phyloP scores from a whole-genome alignment of 2,329 filamentous ascomycete species.

The Aspergillus eucalypticola region DNA sequence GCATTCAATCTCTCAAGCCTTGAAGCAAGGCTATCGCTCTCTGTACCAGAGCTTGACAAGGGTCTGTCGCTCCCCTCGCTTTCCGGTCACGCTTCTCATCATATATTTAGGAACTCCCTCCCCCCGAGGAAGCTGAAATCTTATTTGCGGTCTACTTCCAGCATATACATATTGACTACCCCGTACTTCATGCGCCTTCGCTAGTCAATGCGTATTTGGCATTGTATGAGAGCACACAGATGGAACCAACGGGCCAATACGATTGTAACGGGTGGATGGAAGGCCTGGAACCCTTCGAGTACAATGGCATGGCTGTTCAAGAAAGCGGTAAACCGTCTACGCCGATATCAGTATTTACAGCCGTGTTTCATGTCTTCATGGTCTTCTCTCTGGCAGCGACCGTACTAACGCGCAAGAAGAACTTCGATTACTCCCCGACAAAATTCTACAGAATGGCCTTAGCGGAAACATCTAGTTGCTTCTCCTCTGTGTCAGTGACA shows the following conservation, averaged over 20 bases:
- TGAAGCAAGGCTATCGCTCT: constrained; percentile 4
- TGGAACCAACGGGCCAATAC: constrained; percentile 14
- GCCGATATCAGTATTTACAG: constrained; percentile 20
- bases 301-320: constrained; percentile 27
- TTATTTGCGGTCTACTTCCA: constrained; percentile 30
- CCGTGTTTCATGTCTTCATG: constrained; percentile 38
- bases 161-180: constrained; percentile 33
- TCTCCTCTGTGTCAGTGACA: constrained; percentile 36
- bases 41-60: constrained; percentile 14
- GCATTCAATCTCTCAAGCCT: background rate
- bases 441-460: constrained; percentile 38
- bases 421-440: constrained; percentile 38
- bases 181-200: constrained; percentile 31
- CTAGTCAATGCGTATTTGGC: constrained; percentile 28
- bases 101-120: constrained; percentile 24
- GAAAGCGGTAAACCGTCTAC: constrained; percentile 7
- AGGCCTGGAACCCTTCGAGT: constrained; percentile 23
- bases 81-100: background rate
- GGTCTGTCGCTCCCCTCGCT: background rate
- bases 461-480: constrained; percentile 33
- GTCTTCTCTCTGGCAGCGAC: constrained; percentile 39
- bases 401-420: constrained; percentile 34
- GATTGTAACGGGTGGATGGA: constrained; percentile 30
- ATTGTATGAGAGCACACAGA: constrained; percentile 24
- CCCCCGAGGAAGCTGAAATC: constrained; percentile 25